Evolutionary conservation across 2,329 filamentous ascomycete genomes (phyloP).

Genomic region (Curvularia sp.): DNA sequence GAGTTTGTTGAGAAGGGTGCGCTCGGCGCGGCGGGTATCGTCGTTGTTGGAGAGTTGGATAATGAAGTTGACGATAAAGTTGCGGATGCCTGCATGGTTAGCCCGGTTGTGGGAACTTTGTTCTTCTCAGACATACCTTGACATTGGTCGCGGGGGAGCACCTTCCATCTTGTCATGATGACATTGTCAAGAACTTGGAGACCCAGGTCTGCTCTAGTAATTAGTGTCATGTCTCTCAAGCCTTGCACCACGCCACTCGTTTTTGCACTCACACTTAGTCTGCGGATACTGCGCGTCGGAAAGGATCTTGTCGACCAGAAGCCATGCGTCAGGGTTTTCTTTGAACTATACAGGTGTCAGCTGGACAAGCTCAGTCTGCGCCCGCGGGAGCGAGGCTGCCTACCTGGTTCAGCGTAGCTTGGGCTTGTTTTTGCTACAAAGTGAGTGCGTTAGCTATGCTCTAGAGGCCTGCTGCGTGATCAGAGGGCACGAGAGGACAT

Average conservation of each 20-base stretch:
- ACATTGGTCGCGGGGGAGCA: slow-evolving; percentile 93
- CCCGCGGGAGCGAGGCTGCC: slow-evolving; percentile 39
- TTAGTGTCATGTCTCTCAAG: slow-evolving; percentile 41
- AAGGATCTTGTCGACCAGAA: slow-evolving; percentile 95
- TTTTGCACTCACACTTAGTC: slow-evolving; percentile 79
- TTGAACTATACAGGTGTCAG: slow-evolving; percentile 74
- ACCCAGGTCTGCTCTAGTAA: slow-evolving; percentile 72
- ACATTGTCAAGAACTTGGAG: slow-evolving; percentile 97
- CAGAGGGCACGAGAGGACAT: slow-evolving; percentile 48
- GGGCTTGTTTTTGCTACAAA: slow-evolving; percentile 90
- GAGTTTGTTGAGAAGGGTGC: slow-evolving; percentile 94
- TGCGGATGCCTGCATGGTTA: slow-evolving; percentile 78
- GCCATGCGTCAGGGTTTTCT: slow-evolving; percentile 97
- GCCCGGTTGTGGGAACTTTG: slow-evolving; percentile 4
- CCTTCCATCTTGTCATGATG: slow-evolving; percentile 99
- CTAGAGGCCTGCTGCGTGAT: slow-evolving; percentile 20
- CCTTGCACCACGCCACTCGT: slow-evolving; percentile 19
- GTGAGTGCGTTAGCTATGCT: slow-evolving; percentile 48
- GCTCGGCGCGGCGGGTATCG: slow-evolving; percentile 82
- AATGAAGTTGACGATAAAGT: slow-evolving; percentile 99
- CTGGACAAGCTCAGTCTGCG: slow-evolving; percentile 9
- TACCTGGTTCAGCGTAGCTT: slow-evolving; percentile 92
- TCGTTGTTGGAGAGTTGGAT: slow-evolving; percentile 91
- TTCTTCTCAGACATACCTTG: slow-evolving; percentile 67
- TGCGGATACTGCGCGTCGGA: slow-evolving; percentile 91